Percentiles rank a stretch among this genome's conserved stretches.
Conservation (phyloP, 2,329 filamentous ascomycete species). For the Diaporthe vaccinii region DNA sequence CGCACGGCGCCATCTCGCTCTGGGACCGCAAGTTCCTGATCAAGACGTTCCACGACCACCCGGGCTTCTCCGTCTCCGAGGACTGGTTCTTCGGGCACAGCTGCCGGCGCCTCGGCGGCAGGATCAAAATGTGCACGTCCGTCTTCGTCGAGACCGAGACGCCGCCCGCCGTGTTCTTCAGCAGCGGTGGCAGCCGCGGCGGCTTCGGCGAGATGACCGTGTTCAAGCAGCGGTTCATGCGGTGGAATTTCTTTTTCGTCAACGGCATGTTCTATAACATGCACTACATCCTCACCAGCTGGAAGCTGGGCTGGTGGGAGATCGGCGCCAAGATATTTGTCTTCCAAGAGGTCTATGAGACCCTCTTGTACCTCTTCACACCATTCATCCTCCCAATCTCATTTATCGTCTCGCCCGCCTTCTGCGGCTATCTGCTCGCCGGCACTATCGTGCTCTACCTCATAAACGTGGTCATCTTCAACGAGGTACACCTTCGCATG, state of each 20-base stretch:
- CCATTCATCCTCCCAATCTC: constrained; percentile 61
- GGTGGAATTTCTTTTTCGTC: constrained; percentile 67
- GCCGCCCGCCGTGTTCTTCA: constrained; percentile 58
- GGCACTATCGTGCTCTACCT: constrained; percentile 58
- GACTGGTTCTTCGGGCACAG: constrained; percentile 67
- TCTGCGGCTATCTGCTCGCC: constrained; percentile 54
- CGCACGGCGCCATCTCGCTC: constrained; percentile 64
- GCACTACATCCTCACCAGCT: constrained; percentile 59
- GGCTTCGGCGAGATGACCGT: constrained; percentile 67
- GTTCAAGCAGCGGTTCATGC: constrained; percentile 63
- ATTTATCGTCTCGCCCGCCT: constrained; percentile 55
- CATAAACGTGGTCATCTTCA: constrained; percentile 60
- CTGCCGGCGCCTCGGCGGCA: constrained; percentile 56
- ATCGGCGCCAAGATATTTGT: constrained; percentile 64
- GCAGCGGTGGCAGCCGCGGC: constrained; percentile 55
- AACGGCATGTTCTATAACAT: constrained; percentile 63
- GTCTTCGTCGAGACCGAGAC: constrained; percentile 66
- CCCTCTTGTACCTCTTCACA: constrained; percentile 58
- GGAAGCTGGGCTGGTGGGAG: constrained; percentile 63
- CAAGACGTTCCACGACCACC: constrained; percentile 60
- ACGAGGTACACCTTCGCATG: constrained; percentile 60
- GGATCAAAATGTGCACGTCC: constrained; percentile 62
- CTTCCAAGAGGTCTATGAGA: constrained; percentile 63
- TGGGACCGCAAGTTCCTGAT: constrained; percentile 62
- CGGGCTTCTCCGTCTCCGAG: constrained; percentile 63